Percentiles rank a stretch among this genome's conserved stretches.
Evolutionary conservation across 2,329 filamentous ascomycete species (phyloP).

Genomic region (Emericellopsis cladophorae): DNA sequence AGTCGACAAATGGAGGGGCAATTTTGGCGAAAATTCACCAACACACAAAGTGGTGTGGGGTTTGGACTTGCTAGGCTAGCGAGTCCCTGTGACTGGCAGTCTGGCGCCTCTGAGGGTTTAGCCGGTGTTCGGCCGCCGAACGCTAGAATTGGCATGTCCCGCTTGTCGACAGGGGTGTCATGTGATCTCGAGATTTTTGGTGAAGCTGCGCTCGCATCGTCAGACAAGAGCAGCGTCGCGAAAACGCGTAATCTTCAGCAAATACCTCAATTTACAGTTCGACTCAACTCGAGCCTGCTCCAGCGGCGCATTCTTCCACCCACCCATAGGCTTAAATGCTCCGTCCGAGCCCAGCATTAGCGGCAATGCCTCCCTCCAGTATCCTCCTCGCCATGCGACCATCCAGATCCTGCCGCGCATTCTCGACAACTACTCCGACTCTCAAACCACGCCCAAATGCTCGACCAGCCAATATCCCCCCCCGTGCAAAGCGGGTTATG

Average conservation of each 20-base stretch:
- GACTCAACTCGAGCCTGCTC: too few relatives aligned
- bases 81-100: too few relatives aligned
- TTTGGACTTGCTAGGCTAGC: constrained; percentile 4
- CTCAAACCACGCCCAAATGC: not conserved
- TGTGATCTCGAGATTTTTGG: constrained; percentile 22
- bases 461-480: not conserved
- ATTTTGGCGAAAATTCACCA: constrained; percentile 28
- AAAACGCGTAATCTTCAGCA: not conserved
- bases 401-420: too few relatives aligned
- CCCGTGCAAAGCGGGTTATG: too few relatives aligned
- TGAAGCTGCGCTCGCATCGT: not conserved
- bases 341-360: too few relatives aligned
- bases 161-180: constrained; percentile 11
- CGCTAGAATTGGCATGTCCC: not conserved
- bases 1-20: constrained; percentile 21
- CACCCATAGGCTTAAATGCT: too few relatives aligned
- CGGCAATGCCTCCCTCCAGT: too few relatives aligned
- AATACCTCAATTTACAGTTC: not conserved
- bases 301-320: too few relatives aligned
- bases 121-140: constrained; percentile 20
- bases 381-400: too few relatives aligned
- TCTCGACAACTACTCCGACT: too few relatives aligned
- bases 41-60: constrained; percentile 23
- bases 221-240: not conserved
- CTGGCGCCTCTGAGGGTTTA: not conserved